Conservation (phyloP, 2,329 filamentous ascomycete genomes). For the Hortaea werneckii region DNA sequence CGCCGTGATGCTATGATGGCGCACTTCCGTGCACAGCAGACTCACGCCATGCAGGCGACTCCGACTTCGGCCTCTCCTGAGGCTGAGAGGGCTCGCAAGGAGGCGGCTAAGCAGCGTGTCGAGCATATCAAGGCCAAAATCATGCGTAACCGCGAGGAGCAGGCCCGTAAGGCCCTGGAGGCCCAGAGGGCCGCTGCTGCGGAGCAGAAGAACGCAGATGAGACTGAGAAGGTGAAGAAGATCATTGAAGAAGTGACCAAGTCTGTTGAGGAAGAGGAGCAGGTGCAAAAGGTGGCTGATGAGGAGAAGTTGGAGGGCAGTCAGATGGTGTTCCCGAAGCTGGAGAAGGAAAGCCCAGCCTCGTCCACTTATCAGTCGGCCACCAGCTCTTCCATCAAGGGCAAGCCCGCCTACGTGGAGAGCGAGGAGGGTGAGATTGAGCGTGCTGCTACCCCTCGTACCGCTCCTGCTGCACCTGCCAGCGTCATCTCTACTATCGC, state of each 20-base stretch:
- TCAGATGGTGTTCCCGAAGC: slow-evolving; percentile 92
- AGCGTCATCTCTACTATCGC: slow-evolving; percentile 7
- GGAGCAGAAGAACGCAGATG: slow-evolving; percentile 19
- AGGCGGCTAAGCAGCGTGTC: slow-evolving; percentile 21
- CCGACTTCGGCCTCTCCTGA: not conserved
- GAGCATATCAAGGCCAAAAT: slow-evolving; percentile 24
- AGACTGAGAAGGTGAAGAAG: slow-evolving; percentile 19
- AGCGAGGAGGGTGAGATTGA: slow-evolving; percentile 49
- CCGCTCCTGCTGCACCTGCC: slow-evolving; percentile 5
- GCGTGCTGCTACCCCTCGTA: slow-evolving; percentile 21
- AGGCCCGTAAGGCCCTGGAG: slow-evolving; percentile 4
- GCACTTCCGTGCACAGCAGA: not conserved
- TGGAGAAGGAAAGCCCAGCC: slow-evolving; percentile 85
- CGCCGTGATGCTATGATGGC: not conserved
- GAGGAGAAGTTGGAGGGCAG: slow-evolving; percentile 32
- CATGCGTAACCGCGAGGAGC: slow-evolving; percentile 22
- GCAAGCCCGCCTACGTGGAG: slow-evolving; percentile 46
- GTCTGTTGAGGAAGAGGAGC: slow-evolving; percentile 13
- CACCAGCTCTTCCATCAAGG: slow-evolving; percentile 23
- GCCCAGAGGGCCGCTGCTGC: slow-evolving; percentile 18
- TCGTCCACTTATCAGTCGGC: slow-evolving; percentile 65
- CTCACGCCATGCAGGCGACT: not conserved
- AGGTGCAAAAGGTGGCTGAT: slow-evolving; percentile 23
- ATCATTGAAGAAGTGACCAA: slow-evolving; percentile 16
- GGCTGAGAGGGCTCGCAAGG: slow-evolving; percentile 17